Evolutionary conservation across 805 yeast species (phyloP), one percentile per base, ranked within the genome.

Genomic region (Suhomyces sp.): DNA sequence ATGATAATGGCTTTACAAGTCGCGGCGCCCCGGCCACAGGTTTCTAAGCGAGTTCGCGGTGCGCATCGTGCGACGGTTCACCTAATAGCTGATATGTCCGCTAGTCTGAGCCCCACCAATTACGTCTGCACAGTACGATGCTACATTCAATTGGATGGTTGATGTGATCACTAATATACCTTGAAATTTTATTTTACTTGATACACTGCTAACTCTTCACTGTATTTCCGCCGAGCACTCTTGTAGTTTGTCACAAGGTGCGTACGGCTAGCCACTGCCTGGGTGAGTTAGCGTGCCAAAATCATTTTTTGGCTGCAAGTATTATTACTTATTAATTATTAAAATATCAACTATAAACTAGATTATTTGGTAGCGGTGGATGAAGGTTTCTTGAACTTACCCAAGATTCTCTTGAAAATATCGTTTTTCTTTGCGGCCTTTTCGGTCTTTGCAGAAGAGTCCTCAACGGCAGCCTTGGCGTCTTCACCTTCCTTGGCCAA

Each of bases 361-460:
- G 25, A 3, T 41, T 22, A 22, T 41, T 41, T 22, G 27, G 27
- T 41, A 12, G 43, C 27, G 43, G 48, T 40, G 49, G 64, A 46
- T 43, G 60, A 31, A 17, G 71, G 58, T 55, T 69, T 69, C 62
- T 64, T 72, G 63, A 72, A 71, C 59, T 68, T 72, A 53, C 53
- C 56, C 59, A 72, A 62, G 48, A 72, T 59, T 56, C 63, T 73
- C 61, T 65, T 69, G 62, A 72, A 70, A 55, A 70, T 57, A 52
- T 69, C 71, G 51, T 62, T 66, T 67, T 71, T 71, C 62, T 71
- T 73, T n/a, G 58, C 61, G 25, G 68, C 71, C 51, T 68, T 70
- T 44, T 65, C 71, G 44, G 61, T 68, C 54, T 62, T 63, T 24
- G 53, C 61, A 15, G 67, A 54, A 24, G 64, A 49, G 22, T 60